Percentiles rank a stretch among this genome's conserved stretches.
phyloP scores from a whole-genome alignment of 1,284 basidiomycete species.

The Bjerkandera adusta region DNA sequence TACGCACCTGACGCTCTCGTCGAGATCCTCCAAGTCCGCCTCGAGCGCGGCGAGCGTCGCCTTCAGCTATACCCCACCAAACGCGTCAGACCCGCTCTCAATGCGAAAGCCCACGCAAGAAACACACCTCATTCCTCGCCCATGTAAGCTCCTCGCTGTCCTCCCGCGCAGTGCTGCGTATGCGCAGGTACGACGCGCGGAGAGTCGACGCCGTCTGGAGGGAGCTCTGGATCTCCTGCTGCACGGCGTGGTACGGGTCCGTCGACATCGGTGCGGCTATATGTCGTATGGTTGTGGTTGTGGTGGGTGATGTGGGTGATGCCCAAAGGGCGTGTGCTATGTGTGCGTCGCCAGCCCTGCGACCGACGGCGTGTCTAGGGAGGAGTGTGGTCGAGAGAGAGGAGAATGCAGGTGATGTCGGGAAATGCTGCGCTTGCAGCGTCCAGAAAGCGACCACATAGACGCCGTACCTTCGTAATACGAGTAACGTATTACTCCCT shows the following conservation, averaged over 20 bases:
- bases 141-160: slow-evolving; percentile 74
- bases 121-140: slow-evolving; percentile 68
- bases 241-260: slow-evolving; percentile 81
- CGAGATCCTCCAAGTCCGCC: slow-evolving; percentile 84
- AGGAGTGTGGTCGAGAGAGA: neutral
- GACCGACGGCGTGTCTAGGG: too few relatives aligned
- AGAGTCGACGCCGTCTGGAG: slow-evolving; percentile 68
- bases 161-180: slow-evolving; percentile 63
- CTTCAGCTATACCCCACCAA: slow-evolving; percentile 67
- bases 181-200: slow-evolving; percentile 73
- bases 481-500: too few relatives aligned
- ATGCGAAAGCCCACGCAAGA: slow-evolving; percentile 2
- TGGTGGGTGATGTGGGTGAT: neutral
- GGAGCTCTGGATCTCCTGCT: slow-evolving; percentile 72
- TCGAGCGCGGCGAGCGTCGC: slow-evolving; percentile 75
- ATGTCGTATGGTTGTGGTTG: neutral
- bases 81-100: neutral
- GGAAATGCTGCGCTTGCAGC: neutral
- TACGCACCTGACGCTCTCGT: slow-evolving; percentile 80
- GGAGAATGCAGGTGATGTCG: neutral
- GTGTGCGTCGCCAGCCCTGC: too few relatives aligned
- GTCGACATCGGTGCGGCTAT: too few relatives aligned
- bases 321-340: too few relatives aligned
- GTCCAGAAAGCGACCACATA: too few relatives aligned
- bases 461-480: too few relatives aligned